phyloP scores from a whole-genome alignment of 257 asterid genomes.

The Salvia miltiorrhiza region DNA sequence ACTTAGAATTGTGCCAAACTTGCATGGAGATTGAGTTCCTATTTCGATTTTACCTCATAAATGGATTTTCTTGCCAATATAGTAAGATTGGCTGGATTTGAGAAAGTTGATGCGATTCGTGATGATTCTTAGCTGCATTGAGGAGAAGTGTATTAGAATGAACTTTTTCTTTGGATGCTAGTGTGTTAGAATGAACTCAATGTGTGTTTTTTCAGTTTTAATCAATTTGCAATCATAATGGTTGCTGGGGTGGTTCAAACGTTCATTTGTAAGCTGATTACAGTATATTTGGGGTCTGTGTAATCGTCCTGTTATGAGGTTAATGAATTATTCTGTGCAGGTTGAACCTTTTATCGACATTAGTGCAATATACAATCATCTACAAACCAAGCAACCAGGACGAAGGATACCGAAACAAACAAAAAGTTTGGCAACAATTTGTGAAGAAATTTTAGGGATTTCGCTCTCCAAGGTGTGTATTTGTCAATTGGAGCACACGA shows the following conservation, averaged over 20 bases:
- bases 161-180: no score
- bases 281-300: neutral
- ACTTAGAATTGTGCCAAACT: neutral
- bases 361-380: slow-evolving; percentile 53
- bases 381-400: slow-evolving; percentile 54
- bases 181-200: neutral
- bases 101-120: neutral
- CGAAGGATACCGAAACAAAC: slow-evolving; percentile 55
- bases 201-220: neutral
- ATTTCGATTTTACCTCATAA: neutral
- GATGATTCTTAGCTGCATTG: slow-evolving; percentile 11
- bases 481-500: neutral
- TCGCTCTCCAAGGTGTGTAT: slow-evolving; percentile 68
- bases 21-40: neutral
- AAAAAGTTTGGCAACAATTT: slow-evolving; percentile 81
- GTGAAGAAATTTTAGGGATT: slow-evolving; percentile 77
- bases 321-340: slow-evolving; percentile 32
- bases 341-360: slow-evolving; percentile 88
- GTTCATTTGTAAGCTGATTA: neutral
- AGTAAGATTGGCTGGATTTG: neutral
- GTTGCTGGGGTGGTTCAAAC: no score
- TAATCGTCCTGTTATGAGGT: neutral
- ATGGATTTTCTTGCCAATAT: neutral
- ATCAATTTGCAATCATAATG: no score
- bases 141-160: neutral